phyloP scores from a whole-genome alignment of 23 red algal species.

The Gracilaria domingensis region DNA sequence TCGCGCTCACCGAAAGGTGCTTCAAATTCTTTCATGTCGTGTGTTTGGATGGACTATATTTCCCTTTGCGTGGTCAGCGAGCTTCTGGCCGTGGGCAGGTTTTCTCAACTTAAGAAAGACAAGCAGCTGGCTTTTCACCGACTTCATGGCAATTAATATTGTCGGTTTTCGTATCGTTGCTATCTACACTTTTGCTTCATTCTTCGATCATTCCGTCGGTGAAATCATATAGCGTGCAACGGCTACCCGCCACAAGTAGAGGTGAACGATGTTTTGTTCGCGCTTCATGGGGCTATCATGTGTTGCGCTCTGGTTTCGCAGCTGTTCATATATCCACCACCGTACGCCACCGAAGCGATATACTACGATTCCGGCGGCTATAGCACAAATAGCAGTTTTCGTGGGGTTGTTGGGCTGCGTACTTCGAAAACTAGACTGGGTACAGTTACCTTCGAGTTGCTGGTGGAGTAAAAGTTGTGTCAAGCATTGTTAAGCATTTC shows the following conservation, averaged over 20 bases:
- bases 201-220: slow-evolving; percentile 22
- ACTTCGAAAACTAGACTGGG: slow-evolving; percentile 36
- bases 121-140: slow-evolving; percentile 74
- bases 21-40: slow-evolving; percentile 30
- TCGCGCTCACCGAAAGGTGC: too few species aligned
- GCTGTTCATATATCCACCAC: slow-evolving; percentile 55
- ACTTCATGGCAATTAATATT: slow-evolving; percentile 80
- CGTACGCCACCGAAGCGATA: slow-evolving; percentile 39
- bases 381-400: slow-evolving; percentile 31
- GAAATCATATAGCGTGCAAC: slow-evolving; percentile 14
- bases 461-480: slow-evolving; percentile 57
- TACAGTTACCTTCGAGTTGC: slow-evolving; percentile 44
- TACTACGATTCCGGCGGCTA: slow-evolving; percentile 4
- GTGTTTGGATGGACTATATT: slow-evolving; percentile 86
- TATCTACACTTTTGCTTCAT: slow-evolving; percentile 69
- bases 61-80: slow-evolving; percentile 73
- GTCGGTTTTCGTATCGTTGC: slow-evolving; percentile 77
- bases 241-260: slow-evolving; percentile 70
- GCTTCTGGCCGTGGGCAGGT: slow-evolving; percentile 74
- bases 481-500: slow-evolving; percentile 81
- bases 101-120: slow-evolving; percentile 60
- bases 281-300: slow-evolving; percentile 70
- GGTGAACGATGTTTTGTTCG: slow-evolving; percentile 74
- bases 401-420: slow-evolving; percentile 2
- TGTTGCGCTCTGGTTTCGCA: slow-evolving; percentile 61